These are phyloP conservation scores for Pleurotus eryngii DNA, from an alignment of 768 basidiomycete species.

Conservation along the genomic window DNA sequence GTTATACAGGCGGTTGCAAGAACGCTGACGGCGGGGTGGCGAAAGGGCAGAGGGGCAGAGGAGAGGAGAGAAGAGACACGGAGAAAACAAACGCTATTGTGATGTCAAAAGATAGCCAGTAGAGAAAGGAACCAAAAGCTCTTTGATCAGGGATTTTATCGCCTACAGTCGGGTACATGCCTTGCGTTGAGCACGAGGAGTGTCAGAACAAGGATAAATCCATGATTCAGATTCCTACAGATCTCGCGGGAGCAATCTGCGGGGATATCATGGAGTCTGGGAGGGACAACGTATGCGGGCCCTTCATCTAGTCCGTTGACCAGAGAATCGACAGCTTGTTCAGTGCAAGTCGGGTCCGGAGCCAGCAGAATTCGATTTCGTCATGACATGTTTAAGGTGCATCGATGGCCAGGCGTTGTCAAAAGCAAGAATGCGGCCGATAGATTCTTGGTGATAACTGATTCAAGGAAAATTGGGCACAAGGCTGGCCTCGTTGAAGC, in stretches of 20 bases:
- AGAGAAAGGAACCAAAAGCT: conserved; percentile 12
- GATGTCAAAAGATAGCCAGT: conserved; percentile 11
- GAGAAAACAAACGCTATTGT: conserved; percentile 11
- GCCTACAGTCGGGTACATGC: conserved; percentile 24
- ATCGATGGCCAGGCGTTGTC: conserved; percentile 8
- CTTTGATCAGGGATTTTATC: conserved; percentile 24
- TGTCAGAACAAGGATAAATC: conserved; percentile 21
- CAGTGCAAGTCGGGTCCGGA: conserved; percentile 4
- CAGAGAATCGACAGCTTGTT: conserved; percentile 5
- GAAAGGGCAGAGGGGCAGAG: conserved; percentile 9
- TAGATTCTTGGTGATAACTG: conserved; percentile 8
- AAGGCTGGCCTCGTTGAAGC: conserved; percentile 38
- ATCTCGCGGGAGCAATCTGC: conserved; percentile 19
- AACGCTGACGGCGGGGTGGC: conserved; percentile 1
- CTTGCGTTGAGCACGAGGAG: conserved; percentile 42
- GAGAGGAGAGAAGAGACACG: conserved; percentile 17
- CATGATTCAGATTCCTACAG: conserved; percentile 1
- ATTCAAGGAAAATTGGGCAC: conserved; percentile 21
- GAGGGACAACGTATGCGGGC: conserved; percentile 16
- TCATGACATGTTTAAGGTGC: conserved; percentile 1
- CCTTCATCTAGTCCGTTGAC: conserved; percentile 13
- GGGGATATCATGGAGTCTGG: conserved; percentile 28
- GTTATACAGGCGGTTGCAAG: conserved; percentile 7
- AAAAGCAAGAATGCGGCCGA: not conserved
- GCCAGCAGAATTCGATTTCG: not conserved